Evolutionary conservation across 1,284 basidiomycete genomes (phyloP), one percentile per base, ranked within the genome.

Genomic region (Sporisorium sorghi): DNA sequence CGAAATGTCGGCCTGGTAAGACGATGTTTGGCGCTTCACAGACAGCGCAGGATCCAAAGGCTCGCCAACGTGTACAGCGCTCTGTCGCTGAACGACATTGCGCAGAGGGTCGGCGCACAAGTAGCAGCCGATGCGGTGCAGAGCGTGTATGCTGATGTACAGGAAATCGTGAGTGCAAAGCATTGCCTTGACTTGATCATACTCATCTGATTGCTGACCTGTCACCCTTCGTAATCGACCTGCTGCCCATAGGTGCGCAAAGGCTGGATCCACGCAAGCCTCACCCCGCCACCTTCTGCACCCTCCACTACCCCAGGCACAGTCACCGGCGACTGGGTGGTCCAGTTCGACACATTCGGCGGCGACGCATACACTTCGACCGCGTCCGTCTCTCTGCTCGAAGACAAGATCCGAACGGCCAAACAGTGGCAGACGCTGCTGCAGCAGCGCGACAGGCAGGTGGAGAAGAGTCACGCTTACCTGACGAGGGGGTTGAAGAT

Each of bases 21-120:
- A 49, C 89, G 90, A 67, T 91, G 89, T 6, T 84, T 92, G 33
- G 88, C 88, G 10, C 87, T 89, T 15, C 89, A 91, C 5, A 90
- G 91, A 0, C 88, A 90, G 42, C 92, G 92, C 89, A 86, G 89
- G 52, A 88, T 94, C 71, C 89, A 89, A 83, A 90, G 89, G 79
- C 87, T 94, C 51, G 93, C 90, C 0, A 88, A 88, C 53, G 92
- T 92, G 7, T 94, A 93, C 79, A 87, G 92, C 43, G 91, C 90
- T 0, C 87, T 93, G 8, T 87, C 90, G 23, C 85, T 94, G 8
- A 82, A 86, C 0, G 91, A 93, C 66, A 91, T 94, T 54, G 90
- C 88, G 5, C 86, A 86, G 24, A 87, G 87, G 12, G 87, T 91
- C 46, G 89, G 88, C 32, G 9, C 50, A 17, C 24, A 49, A 14